Evolutionary conservation across 805 yeast species (phyloP), one percentile per base, ranked within the genome.

Genomic region (Kluyveromyces siamensis): DNA sequence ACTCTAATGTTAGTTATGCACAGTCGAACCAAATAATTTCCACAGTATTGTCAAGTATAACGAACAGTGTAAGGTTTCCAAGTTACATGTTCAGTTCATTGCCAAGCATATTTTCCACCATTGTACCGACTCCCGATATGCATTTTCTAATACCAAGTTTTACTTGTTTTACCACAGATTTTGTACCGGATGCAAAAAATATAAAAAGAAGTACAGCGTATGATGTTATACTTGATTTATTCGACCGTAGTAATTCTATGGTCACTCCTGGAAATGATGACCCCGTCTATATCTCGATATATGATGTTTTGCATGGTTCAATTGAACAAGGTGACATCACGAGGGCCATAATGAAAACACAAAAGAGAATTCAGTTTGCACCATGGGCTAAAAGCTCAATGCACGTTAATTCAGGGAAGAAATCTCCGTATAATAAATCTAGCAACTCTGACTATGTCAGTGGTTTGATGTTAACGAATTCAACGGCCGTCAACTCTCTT

Each of bases 11-110:
- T 8, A 81, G 90, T 2, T 84, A 83, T 58, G 79, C 76, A 45
- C 90, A 89, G 49, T 80, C 91, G 2, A 93, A 93, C 68, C 87
- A 85, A 61, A 72, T 93, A 40, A 88, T 93, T 2, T 79, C 97
- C 0, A 81, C 89, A 8, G 88, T 87, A 9, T 78, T 89, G 73
- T 82, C 96, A 0, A 81, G 90, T 0, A 72, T 88, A 2, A 87
- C 98, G 2, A 87, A 91, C 52, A 86, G 98, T 0, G 68, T 93
- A 41, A 73, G 99, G 55, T 91, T 85, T 63, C 99, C 99, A 4
- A 83, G 93, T 44, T 88, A 88, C 68, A 83, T 89, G 77, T 90
- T 87, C 72, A 86, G 84, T 60, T 87, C 95, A 3, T 69, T 85
- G 55, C 86, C 89, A 38, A 83, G 95, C 44, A 80, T 93, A 16